phyloP scores from a whole-genome alignment of 805 yeast species.

The Saccharomycopsis olivae region DNA sequence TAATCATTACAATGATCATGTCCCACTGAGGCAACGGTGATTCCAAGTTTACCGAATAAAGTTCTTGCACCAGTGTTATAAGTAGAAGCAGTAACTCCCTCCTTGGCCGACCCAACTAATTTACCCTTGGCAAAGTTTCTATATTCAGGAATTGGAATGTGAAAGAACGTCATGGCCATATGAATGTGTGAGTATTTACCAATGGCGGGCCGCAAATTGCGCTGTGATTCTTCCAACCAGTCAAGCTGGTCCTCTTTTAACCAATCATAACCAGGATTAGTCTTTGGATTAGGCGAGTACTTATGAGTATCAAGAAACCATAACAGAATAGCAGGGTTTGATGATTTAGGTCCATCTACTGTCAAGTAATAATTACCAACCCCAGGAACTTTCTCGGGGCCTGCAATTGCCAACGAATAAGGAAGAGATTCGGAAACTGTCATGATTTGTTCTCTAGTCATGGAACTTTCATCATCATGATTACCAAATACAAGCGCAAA shows the following conservation, averaged over 20 bases:
- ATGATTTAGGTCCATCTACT: slow-evolving; percentile 32
- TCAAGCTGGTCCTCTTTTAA: slow-evolving; percentile 59
- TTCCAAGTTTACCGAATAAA: slow-evolving; percentile 53
- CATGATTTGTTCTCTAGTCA: slow-evolving; percentile 53
- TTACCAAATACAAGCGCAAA: slow-evolving; percentile 84
- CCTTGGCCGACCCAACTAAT: slow-evolving; percentile 55
- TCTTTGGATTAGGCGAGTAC: slow-evolving; percentile 55
- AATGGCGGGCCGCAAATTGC: slow-evolving; percentile 21
- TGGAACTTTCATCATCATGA: slow-evolving; percentile 84
- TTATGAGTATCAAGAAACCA: slow-evolving; percentile 83
- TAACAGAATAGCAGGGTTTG: slow-evolving; percentile 42
- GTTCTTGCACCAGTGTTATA: slow-evolving; percentile 58
- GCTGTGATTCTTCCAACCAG: slow-evolving; percentile 34
- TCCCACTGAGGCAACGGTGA: slow-evolving; percentile 70
- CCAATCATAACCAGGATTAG: slow-evolving; percentile 78
- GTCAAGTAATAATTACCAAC: slow-evolving; percentile 67
- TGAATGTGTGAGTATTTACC: slow-evolving; percentile 32
- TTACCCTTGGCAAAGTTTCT: slow-evolving; percentile 29
- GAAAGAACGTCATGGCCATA: slow-evolving; percentile 83
- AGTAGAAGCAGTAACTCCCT: slow-evolving; percentile 70
- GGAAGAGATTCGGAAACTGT: slow-evolving; percentile 49
- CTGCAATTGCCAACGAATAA: slow-evolving; percentile 47
- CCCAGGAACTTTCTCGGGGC: slow-evolving; percentile 66
- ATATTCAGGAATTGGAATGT: slow-evolving; percentile 87
- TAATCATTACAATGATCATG: slow-evolving; percentile 96